Evolutionary conservation across 2,329 filamentous ascomycete species (phyloP).

Genomic region (Microdochium bolleyi): DNA sequence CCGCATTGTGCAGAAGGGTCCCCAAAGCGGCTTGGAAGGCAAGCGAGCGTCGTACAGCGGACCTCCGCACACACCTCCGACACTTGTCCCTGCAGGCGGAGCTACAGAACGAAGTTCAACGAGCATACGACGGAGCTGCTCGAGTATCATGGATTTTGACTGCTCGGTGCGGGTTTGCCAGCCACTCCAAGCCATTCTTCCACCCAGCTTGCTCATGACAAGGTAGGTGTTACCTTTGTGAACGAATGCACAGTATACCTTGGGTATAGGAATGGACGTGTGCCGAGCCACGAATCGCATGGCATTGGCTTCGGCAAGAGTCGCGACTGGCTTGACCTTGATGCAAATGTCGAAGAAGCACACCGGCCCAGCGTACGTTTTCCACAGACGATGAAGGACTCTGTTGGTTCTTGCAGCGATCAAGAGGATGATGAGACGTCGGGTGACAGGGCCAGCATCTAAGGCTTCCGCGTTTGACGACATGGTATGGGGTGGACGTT

Average conservation of each 20-base stretch:
- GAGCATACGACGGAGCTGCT: not conserved
- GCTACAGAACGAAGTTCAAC: not conserved
- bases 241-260: conserved; percentile 32
- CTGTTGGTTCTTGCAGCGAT: not conserved
- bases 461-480: not conserved
- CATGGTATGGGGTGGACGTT: not conserved
- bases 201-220: conserved; percentile 26
- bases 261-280: conserved; percentile 35
- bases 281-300: conserved; percentile 31
- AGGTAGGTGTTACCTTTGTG: conserved; percentile 31
- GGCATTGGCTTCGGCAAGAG: conserved; percentile 26
- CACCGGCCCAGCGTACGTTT: not conserved
- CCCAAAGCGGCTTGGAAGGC: not conserved
- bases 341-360: conserved; percentile 4
- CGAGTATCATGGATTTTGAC: not conserved
- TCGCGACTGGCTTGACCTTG: conserved; percentile 17
- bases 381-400: not conserved
- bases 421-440: not conserved
- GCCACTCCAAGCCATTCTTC: not conserved
- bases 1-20: not conserved
- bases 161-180: not conserved
- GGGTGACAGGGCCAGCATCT: not conserved
- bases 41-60: not conserved
- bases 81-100: not conserved
- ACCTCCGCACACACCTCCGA: not conserved